Evolutionary conservation across 768 basidiomycete species (phyloP).

Genomic region (Daedaleopsis sinensis): DNA sequence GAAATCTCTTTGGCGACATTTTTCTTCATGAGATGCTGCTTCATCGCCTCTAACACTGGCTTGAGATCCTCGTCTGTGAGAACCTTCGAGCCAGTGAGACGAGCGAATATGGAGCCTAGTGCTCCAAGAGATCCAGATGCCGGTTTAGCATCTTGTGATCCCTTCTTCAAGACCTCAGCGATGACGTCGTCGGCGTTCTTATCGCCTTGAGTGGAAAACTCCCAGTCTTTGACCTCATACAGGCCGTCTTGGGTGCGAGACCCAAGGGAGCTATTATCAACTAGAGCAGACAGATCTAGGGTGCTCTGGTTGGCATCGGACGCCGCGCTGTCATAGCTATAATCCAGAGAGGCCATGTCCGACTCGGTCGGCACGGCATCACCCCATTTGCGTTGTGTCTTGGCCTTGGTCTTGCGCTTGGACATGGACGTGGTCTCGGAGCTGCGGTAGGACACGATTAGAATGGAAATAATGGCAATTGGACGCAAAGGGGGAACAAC

Average conservation of each 20-base stretch:
- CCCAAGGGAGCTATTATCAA: slow-evolving; percentile 77
- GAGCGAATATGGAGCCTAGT: slow-evolving; percentile 79
- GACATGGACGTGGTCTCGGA: slow-evolving; percentile 56
- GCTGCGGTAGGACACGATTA: slow-evolving; percentile 35
- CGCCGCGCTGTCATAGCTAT: slow-evolving; percentile 60
- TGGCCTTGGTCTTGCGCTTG: slow-evolving; percentile 57
- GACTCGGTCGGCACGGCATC: slow-evolving; percentile 76
- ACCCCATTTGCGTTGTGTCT: slow-evolving; percentile 90
- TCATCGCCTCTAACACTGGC: slow-evolving; percentile 92
- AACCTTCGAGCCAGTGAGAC: slow-evolving; percentile 83
- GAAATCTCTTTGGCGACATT: slow-evolving; percentile 97
- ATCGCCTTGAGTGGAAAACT: slow-evolving; percentile 51
- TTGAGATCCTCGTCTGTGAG: slow-evolving; percentile 82
- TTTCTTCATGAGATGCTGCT: slow-evolving; percentile 97
- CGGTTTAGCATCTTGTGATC: slow-evolving; percentile 26
- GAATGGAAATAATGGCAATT: background rate
- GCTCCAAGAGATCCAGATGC: slow-evolving; percentile 54
- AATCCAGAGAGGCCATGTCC: slow-evolving; percentile 95
- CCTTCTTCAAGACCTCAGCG: slow-evolving; percentile 55
- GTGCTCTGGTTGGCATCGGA: slow-evolving; percentile 36
- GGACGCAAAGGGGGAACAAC: slow-evolving; percentile 28
- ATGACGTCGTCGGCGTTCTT: slow-evolving; percentile 54
- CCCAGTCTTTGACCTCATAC: slow-evolving; percentile 85
- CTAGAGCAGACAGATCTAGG: slow-evolving; percentile 59
- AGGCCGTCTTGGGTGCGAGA: slow-evolving; percentile 70